A percentile compares a stretch with the other conserved stretches of the same genome.
These are phyloP conservation scores for Rhizoclosmatium sp. DNA, from an alignment of 192 early-diverging fungal species.

Conservation along the genomic window DNA sequence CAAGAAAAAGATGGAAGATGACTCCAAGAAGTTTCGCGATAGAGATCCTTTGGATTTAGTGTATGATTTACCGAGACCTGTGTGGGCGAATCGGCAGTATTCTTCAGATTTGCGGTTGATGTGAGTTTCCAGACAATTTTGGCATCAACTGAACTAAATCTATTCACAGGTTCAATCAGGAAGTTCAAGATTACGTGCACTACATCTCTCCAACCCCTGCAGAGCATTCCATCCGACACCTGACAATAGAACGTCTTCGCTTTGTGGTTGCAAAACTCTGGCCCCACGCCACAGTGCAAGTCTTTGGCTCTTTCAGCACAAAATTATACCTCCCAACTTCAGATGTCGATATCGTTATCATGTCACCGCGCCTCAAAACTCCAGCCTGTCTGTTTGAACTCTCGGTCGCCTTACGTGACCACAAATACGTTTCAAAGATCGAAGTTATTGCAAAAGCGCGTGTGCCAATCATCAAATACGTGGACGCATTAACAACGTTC, in stretches of 20 bases:
- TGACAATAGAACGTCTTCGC: conserved; percentile 72
- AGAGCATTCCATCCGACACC: conserved; percentile 79
- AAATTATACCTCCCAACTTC: conserved; percentile 84
- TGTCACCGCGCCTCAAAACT: conserved; percentile 5
- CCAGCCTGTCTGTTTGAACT: conserved; percentile 55
- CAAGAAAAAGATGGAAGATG: not conserved
- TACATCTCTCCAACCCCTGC: conserved; percentile 84
- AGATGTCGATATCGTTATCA: conserved; percentile 67
- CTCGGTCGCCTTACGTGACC: conserved; percentile 51
- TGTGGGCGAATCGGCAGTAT: conserved; percentile 49
- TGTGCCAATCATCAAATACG: conserved; percentile 93
- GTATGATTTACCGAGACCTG: conserved; percentile 48
- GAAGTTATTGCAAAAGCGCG: conserved; percentile 72
- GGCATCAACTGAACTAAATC: not conserved
- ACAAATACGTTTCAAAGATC: conserved; percentile 52
- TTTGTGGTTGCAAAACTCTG: conserved; percentile 54
- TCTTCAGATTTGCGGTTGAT: conserved; percentile 42
- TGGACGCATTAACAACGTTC: conserved; percentile 75
- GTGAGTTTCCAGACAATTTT: conserved; percentile 33
- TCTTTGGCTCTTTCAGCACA: conserved; percentile 93
- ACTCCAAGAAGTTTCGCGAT: not conserved
- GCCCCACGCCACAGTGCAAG: conserved; percentile 54
- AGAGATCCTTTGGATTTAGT: conserved; percentile 37
- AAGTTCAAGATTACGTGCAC: conserved; percentile 77
- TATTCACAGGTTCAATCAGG: conserved; percentile 56